Base-by-base conservation (phyloP, 371 early-diverging fungal species). In the Rhizopus delemar region DNA sequence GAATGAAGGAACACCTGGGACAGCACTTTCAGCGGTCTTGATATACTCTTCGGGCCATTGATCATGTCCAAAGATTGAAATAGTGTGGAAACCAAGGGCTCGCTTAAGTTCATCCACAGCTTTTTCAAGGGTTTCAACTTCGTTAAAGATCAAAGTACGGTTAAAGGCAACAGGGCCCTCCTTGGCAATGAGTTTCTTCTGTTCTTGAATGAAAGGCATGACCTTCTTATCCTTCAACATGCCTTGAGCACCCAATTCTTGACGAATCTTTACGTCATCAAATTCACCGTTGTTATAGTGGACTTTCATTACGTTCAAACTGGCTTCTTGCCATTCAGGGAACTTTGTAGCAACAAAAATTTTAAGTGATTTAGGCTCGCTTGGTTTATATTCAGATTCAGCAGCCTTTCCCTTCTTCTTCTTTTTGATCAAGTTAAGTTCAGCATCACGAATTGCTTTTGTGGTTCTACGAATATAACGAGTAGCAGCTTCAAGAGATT, bases 301-400 rank as follows among this genome's bases (percentile, higher is more conserved):
- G 11, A 69, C 70, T 74, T 86, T 84, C 63, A 95, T 78, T 15
- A 88, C 80, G 4, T 71, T 79, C 43, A 98, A 80, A 35, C 85
- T 80, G 3, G 78, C 82, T 57, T 92, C 91, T 78, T 98, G 97
- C 97, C 97, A 97, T 59, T 86, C 90, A 38, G 99, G 98, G 90
- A 92, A 96, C 59, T 83, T 74, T 57, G 70, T 72, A 12, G 95
- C 93, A 53, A 92, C 86, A 69, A 83, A 87, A 53, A 97, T 73
- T 56, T 84, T 88, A 53, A 94, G 78, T 32, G 83, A 69, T 77
- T 91, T 92, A 62, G 86, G 86, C 51, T 77, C 84, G 31, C 77
- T 76, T 9, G 89, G 84, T 43, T 86, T 81, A 68, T 88, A 87
- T 28, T 74, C 75, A 31, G 73, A 78, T 9, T 76, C 73, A 28